Evolutionary conservation across 2,329 filamentous ascomycete species (phyloP).

Genomic region (Colletotrichum orbiculare): DNA sequence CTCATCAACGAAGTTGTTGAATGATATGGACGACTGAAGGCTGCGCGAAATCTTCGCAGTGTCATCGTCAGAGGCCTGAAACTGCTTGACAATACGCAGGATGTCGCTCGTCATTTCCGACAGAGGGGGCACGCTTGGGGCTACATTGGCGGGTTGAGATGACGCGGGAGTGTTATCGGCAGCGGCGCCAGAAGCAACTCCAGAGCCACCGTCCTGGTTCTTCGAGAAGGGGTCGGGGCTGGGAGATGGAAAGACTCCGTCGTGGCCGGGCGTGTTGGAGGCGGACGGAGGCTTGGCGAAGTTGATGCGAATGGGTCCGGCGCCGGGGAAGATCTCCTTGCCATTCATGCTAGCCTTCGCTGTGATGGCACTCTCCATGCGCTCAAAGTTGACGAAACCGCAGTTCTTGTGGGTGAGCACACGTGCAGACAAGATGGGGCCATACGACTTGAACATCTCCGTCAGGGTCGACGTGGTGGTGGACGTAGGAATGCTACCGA

Average conservation of each 20-base stretch:
- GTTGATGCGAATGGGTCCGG: constrained; percentile 93
- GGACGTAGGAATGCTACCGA: constrained; percentile 96
- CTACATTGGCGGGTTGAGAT: constrained; percentile 52
- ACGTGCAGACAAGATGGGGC: constrained; percentile 88
- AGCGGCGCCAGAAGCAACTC: constrained; percentile 51
- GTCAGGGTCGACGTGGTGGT: constrained; percentile 95
- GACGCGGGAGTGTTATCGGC: constrained; percentile 46
- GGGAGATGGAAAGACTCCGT: constrained; percentile 88
- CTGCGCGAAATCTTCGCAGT: constrained; percentile 75
- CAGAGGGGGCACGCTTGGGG: constrained; percentile 77
- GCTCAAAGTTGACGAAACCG: constrained; percentile 98
- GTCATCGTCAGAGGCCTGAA: constrained; percentile 87
- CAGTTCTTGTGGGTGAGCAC: constrained; percentile 99
- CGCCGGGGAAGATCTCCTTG: constrained; percentile 98
- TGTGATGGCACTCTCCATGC: constrained; percentile 87
- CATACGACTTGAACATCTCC: constrained; percentile 95
- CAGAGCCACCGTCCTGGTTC: constrained; percentile 58
- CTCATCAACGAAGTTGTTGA: constrained; percentile 78
- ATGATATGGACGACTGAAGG: constrained; percentile 82
- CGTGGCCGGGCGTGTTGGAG: constrained; percentile 88
- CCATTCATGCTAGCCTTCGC: constrained; percentile 91
- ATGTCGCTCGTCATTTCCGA: constrained; percentile 86
- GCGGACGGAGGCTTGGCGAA: constrained; percentile 96
- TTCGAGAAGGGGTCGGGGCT: constrained; percentile 87
- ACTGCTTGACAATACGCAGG: constrained; percentile 84